A percentile compares a stretch with the other conserved stretches of the same genome.
These are phyloP conservation scores for Tolypocladium cylindrosporum DNA, from an alignment of 2,329 filamentous ascomycete genomes.

Conservation along the genomic window DNA sequence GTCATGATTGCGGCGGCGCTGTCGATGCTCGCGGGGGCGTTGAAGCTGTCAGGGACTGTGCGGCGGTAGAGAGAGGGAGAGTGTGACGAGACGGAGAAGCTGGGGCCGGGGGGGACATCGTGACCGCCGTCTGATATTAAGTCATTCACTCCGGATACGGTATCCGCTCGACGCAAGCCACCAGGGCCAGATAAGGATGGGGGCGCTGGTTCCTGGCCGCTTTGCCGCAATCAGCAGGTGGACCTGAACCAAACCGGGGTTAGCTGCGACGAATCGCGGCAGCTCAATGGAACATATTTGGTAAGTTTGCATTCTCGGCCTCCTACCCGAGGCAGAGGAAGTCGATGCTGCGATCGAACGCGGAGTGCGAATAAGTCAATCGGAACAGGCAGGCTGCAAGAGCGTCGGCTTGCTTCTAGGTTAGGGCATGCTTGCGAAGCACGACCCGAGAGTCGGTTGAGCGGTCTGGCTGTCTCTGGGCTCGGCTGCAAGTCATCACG, in stretches of 20 bases:
- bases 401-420: neutral
- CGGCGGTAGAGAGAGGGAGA: neutral
- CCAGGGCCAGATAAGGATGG: neutral
- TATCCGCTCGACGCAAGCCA: neutral
- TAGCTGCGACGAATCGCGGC: neutral
- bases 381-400: neutral
- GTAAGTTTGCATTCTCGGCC: neutral
- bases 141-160: neutral
- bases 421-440: neutral
- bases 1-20: neutral
- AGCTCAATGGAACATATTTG: neutral
- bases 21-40: neutral
- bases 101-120: neutral
- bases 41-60: neutral
- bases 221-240: constrained; percentile 1
- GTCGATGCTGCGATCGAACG: too few relatives aligned
- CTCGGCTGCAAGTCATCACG: too few relatives aligned
- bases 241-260: neutral
- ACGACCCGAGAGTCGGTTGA: neutral
- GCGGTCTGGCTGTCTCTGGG: neutral
- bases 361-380: too few relatives aligned
- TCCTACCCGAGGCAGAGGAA: too few relatives aligned
- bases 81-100: neutral
- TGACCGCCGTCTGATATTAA: neutral
- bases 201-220: neutral